phyloP scores from a whole-genome alignment of 805 yeast species.

The Candida tallmaniae region DNA sequence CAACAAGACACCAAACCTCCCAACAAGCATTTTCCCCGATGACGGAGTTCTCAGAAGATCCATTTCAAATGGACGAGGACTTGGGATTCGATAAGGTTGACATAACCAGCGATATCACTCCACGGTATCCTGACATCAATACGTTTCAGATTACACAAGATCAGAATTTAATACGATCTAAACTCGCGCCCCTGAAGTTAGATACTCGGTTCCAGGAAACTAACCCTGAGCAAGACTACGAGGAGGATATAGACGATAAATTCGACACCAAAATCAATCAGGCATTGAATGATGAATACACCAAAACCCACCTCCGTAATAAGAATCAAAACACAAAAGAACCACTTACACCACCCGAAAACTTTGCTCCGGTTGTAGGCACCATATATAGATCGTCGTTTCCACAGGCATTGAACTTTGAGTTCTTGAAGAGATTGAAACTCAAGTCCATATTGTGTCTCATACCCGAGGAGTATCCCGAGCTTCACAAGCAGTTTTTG shows the following conservation, averaged over 20 bases:
- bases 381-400: conserved; percentile 83
- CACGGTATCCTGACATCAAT: conserved; percentile 12
- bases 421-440: conserved; percentile 55
- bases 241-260: conserved; percentile 40
- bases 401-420: conserved; percentile 81
- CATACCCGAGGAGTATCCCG: conserved; percentile 90
- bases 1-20: too few species aligned
- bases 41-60: conserved; percentile 32
- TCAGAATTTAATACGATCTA: conserved; percentile 29
- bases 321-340: conserved; percentile 2
- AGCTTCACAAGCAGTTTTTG: conserved; percentile 64
- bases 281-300: conserved; percentile 1
- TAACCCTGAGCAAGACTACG: conserved; percentile 16
- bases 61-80: conserved; percentile 46
- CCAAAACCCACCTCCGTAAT: conserved; percentile 1
- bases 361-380: conserved; percentile 75
- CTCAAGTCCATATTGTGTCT: conserved; percentile 76
- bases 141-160: conserved; percentile 12
- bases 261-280: conserved; percentile 24
- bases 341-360: conserved; percentile 72
- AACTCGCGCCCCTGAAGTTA: conserved; percentile 21
- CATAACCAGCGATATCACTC: conserved; percentile 11
- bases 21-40: too few species aligned
- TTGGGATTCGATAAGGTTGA: conserved; percentile 7
- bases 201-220: conserved; percentile 10